phyloP scores from a whole-genome alignment of 345 rosid species.

The Arabidopsis thaliana region TAIR10.1 NC_003075.7:6718501-6719000 shows the following conservation, averaged over 20 bases:
- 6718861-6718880: too few relatives aligned
- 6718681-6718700: constrained; percentile 16
- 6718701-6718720: neutral
- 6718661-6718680: neutral
- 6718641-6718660: neutral
- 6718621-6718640: constrained; percentile 9
- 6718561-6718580: constrained; percentile 18
- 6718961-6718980: too few relatives aligned
- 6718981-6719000: too few relatives aligned
- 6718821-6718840: neutral
- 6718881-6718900: too few relatives aligned
- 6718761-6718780: neutral
- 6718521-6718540: constrained; percentile 16
- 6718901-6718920: too few relatives aligned
- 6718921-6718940: too few relatives aligned
- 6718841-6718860: too few relatives aligned
- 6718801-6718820: neutral
- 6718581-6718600: constrained; percentile 4
- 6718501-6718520: too few relatives aligned
- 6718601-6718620: constrained; percentile 27
- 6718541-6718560: constrained; percentile 27
- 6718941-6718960: too few relatives aligned
- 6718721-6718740: neutral
- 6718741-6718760: neutral
- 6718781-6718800: neutral